Evolutionary conservation across 441 rosid species (phyloP).

Genomic region (Jatropha multifida): DNA sequence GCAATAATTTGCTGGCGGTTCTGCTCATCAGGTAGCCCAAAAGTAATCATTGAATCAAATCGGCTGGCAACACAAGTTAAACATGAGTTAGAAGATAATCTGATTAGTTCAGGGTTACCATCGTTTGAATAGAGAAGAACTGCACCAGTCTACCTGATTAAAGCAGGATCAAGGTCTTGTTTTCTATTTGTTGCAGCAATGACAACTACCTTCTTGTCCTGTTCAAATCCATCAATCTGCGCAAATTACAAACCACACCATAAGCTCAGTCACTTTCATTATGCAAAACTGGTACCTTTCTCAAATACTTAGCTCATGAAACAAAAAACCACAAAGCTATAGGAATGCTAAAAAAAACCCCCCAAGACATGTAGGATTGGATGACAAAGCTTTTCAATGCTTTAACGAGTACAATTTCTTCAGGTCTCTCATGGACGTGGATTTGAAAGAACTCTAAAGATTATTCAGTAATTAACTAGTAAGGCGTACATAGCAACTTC

Average conservation of each 20-base stretch:
- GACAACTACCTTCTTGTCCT: constrained; percentile 81
- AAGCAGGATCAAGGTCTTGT: constrained; percentile 93
- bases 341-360: neutral
- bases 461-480: neutral
- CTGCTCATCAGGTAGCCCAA: constrained; percentile 68
- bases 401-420: neutral
- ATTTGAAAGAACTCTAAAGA: neutral
- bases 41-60: constrained; percentile 79
- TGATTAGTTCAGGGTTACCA: constrained; percentile 6
- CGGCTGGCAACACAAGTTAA: constrained; percentile 51
- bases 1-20: constrained; percentile 72
- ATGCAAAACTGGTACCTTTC: neutral
- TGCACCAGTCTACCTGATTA: constrained; percentile 56
- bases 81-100: constrained; percentile 18
- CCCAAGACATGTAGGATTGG: neutral
- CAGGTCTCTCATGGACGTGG: neutral
- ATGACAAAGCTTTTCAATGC: neutral
- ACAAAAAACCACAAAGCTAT: constrained; percentile 3
- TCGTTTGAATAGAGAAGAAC: neutral
- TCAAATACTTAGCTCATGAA: neutral
- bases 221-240: constrained; percentile 97
- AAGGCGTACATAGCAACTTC: neutral
- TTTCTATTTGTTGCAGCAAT: constrained; percentile 95
- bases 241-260: constrained; percentile 10
- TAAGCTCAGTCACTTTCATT: neutral